Evolutionary conservation across 805 yeast species (phyloP), one percentile per base, ranked within the genome.

Genomic region (Debaryomyces castellii): DNA sequence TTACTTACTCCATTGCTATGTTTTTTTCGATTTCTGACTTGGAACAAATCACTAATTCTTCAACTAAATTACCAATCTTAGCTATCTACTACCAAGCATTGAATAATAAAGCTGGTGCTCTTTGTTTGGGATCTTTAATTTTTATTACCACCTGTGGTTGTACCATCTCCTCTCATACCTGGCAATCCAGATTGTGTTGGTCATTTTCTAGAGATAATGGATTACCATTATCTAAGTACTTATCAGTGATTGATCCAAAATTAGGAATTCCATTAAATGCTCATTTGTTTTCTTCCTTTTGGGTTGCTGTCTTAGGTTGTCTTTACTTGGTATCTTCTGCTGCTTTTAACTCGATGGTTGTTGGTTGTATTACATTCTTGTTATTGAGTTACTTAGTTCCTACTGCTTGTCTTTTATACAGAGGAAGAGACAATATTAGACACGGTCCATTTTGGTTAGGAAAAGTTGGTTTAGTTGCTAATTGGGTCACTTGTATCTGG

Each of bases 361-460:
- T 78, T 30, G 85, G 83, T 4, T 78, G 86, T 59, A 77, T 82
- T 51, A 74, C 78, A 5, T 81, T 84, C 56, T 64, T 83, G 48
- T 66, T 81, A 37, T 53, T 83, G 35, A 79, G 86, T 4, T 84
- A 84, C 59, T 55, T 75, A 11, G 74, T 84, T 33, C 88, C 88
- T 16, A 68, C 74, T 16, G 55, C 64, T 3, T 81, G 78, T 52
- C 62, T 78, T 43, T 60, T 81, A 41, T 50, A 57, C 48, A 73
- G 63, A 52, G 84, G 81, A 24, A 74, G 84, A 68, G 66, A 67
- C 55, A 74, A 64, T 48, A 78, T 81, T 49, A 67, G 59, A 49
- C 83, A 73, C 58, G 89, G 89, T 35, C 88, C 86, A 30, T 83
- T 81, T 63, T 83, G 89, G 86, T 55, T 77, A 43, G 86, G 87